phyloP scores from a whole-genome alignment of 306 rosid species.

The Sophora flavescens region DNA sequence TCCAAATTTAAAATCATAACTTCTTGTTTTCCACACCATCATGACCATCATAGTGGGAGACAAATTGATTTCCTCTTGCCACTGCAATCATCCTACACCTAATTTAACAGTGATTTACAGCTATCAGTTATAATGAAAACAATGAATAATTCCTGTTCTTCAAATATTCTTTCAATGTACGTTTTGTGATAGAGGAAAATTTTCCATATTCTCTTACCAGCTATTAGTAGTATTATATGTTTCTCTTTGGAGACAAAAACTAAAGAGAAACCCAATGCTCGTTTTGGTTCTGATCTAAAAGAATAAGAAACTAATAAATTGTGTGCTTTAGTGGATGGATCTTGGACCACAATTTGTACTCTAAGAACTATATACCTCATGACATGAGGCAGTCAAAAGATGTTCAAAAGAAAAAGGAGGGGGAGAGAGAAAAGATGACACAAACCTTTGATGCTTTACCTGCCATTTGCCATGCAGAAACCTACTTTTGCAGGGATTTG shows the following conservation, averaged over 20 bases:
- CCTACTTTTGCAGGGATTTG: slow-evolving; percentile 47
- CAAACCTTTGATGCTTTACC: slow-evolving; percentile 50
- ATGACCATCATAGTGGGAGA: slow-evolving; percentile 57
- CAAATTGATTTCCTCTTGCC: slow-evolving; percentile 51
- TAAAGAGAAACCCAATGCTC: slow-evolving; percentile 20
- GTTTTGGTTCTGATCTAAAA: slow-evolving; percentile 31
- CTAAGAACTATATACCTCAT: slow-evolving; percentile 39
- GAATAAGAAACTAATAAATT: slow-evolving; percentile 33
- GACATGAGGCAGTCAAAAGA: slow-evolving; percentile 60
- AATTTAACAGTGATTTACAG: slow-evolving; percentile 38
- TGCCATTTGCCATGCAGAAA: slow-evolving; percentile 45
- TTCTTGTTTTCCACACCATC: slow-evolving; percentile 47
- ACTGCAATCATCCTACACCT: slow-evolving; percentile 54
- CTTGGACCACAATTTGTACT: slow-evolving; percentile 45
- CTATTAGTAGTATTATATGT: neutral
- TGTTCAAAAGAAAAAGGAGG: slow-evolving; percentile 47
- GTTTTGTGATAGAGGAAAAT: neutral
- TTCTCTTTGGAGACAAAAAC: slow-evolving; percentile 15
- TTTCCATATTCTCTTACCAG: slow-evolving; percentile 17
- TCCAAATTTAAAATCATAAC: slow-evolving; percentile 56
- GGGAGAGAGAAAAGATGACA: slow-evolving; percentile 30
- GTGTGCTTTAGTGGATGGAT: slow-evolving; percentile 51
- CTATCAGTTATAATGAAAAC: slow-evolving; percentile 9
- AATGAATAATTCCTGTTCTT: slow-evolving; percentile 21
- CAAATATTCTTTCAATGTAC: neutral